These are phyloP conservation scores for Apophysomyces sp. DNA, from an alignment of 371 early-diverging fungal species.

Conservation along the genomic window DNA sequence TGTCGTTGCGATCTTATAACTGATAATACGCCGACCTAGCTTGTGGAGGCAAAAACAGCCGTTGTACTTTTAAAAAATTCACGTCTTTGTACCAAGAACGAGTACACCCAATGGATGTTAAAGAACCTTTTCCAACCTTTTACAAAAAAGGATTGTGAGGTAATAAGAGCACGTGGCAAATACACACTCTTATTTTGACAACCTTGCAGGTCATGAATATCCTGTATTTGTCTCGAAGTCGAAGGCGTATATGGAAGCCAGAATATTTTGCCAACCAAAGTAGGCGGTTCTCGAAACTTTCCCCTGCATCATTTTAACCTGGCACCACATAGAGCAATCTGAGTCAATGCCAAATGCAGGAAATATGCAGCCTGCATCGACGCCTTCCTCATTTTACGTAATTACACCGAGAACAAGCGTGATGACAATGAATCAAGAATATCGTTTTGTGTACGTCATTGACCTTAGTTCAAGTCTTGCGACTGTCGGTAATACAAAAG, in stretches of 20 bases:
- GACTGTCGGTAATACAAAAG: conserved; percentile 61
- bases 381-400: conserved; percentile 22
- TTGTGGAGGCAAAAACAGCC: conserved; percentile 44
- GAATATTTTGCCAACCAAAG: conserved; percentile 11
- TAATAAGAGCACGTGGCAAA: conserved; percentile 6
- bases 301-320: neutral
- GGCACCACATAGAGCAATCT: conserved; percentile 7
- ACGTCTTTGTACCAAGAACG: conserved; percentile 39
- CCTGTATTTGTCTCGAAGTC: conserved; percentile 38
- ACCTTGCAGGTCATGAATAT: conserved; percentile 27
- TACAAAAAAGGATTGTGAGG: conserved; percentile 30
- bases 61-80: conserved; percentile 37
- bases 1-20: neutral
- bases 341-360: neutral
- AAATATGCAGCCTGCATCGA: neutral
- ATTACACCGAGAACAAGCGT: conserved; percentile 70
- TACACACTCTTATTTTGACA: neutral
- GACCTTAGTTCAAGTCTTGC: conserved; percentile 75
- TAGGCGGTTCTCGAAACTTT: neutral
- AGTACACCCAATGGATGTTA: conserved; percentile 48
- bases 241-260: conserved; percentile 36
- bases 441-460: conserved; percentile 71
- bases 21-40: conserved; percentile 8
- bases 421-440: conserved; percentile 57
- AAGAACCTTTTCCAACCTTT: conserved; percentile 45